Conservation (phyloP, 768 basidiomycete species). For the Dioszegia crocea region DNA sequence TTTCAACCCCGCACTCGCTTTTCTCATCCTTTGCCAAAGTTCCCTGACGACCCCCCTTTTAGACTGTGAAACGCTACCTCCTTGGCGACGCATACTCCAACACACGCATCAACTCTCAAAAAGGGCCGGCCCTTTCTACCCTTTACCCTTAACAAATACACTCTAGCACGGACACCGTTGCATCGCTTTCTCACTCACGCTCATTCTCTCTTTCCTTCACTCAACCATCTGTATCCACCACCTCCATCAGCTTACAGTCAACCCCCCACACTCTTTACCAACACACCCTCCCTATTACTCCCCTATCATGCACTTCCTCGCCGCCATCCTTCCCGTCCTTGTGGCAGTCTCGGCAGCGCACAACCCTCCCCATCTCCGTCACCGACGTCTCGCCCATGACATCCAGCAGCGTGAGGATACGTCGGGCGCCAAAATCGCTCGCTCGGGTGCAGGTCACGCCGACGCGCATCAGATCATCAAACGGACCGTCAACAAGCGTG, state of each 20-base stretch:
- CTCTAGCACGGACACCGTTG: background rate
- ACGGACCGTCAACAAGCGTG: slow-evolving; percentile 25
- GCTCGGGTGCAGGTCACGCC: slow-evolving; percentile 28
- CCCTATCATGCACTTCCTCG: slow-evolving; percentile 20
- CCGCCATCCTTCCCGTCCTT: slow-evolving; percentile 31
- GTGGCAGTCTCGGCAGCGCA: slow-evolving; percentile 15
- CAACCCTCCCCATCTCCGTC: slow-evolving; percentile 24
- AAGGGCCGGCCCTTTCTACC: background rate
- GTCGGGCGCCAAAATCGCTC: slow-evolving; percentile 7
- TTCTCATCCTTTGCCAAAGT: background rate
- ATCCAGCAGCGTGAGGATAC: slow-evolving; percentile 9
- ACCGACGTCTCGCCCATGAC: slow-evolving; percentile 23
- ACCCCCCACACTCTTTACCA: slow-evolving; percentile 2
- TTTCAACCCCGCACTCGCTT: background rate
- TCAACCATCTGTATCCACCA: background rate
- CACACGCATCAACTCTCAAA: background rate
- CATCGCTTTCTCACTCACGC: no score
- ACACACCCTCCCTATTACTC: background rate
- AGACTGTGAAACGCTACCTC: background rate
- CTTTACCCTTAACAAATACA: background rate
- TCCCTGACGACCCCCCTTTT: background rate
- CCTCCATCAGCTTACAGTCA: background rate
- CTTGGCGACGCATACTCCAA: background rate
- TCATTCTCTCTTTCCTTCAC: background rate
- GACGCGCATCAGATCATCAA: slow-evolving; percentile 34